Base-by-base conservation (phyloP, 2,329 filamentous ascomycete genomes). In the Talaromyces sp. region DNA sequence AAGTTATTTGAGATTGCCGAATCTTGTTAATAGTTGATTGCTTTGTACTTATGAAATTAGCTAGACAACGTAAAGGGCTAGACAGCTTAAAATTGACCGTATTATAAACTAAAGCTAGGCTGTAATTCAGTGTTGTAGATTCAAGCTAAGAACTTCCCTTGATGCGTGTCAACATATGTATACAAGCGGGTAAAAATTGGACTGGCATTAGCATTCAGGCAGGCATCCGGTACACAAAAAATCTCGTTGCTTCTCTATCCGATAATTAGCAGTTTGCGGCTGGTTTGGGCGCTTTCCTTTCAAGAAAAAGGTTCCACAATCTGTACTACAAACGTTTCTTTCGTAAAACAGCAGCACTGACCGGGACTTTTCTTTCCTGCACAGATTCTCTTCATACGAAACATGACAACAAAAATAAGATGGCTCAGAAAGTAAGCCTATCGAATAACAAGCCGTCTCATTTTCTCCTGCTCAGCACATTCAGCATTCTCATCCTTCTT, bases 401-500 rank as follows among this genome's bases (percentile, higher is more conserved):
- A 16, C 13, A 7, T 24, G n/a, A n/a, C 10, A 41, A 24, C 14
- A 13, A 5, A 16, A 27, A 41, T 19, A 37, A 41, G 13, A 58
- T 27, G 54, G 22, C 33, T 0, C 54, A 39, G 3, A 14, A 58
- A 41, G 10, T 14, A 8, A 13, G 10, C 27, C 9, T 33, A 11
- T 14, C 5, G 31, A 56, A 37, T 37, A 58, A 16, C 1, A 39
- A 27, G 33, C 22, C 33, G 37, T 22, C 35, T 2, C 22, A 16
- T 8, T 6, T 41, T 6, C 33, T 41, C 3, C 19, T 54, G 19
- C 14, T 49, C 22, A 27, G 50, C 50, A 57, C 41, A 16, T 19
- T 63, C 35, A 37, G 61, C 61, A 35, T 63, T n/a, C 37, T 63
- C 13, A 49, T 57, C 27, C 19, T 63, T 35, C 39, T 63, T 10